These are phyloP conservation scores for Xerocomus brunneocitrinus DNA, from an alignment of 768 basidiomycete species.

Conservation along the genomic window DNA sequence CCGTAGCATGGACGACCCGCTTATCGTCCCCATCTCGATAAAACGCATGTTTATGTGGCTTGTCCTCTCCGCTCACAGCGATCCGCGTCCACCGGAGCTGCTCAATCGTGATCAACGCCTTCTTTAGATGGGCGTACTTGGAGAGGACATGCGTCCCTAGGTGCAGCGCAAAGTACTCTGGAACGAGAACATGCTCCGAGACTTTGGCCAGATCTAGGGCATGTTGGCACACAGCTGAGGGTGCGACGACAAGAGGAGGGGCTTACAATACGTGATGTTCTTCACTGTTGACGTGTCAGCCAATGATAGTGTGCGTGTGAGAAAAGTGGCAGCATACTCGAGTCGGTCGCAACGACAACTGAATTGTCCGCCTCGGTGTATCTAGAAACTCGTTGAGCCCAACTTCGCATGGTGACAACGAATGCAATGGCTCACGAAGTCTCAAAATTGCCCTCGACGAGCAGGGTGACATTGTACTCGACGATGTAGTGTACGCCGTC, in stretches of 20 bases:
- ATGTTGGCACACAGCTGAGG: background rate
- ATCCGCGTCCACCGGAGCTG: slow-evolving; percentile 85
- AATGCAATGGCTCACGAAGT: slow-evolving; percentile 46
- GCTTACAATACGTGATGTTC: slow-evolving; percentile 60
- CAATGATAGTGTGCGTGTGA: background rate
- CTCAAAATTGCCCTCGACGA: slow-evolving; percentile 84
- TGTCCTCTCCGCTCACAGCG: slow-evolving; percentile 38
- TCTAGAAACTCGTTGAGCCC: slow-evolving; percentile 34
- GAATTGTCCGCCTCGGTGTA: slow-evolving; percentile 89
- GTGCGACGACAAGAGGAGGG: background rate
- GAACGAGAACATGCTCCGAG: slow-evolving; percentile 79
- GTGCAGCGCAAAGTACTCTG: slow-evolving; percentile 85
- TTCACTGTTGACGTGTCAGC: slow-evolving; percentile 41
- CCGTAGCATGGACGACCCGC: slow-evolving; percentile 57
- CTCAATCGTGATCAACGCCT: slow-evolving; percentile 67
- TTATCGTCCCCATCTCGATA: slow-evolving; percentile 90
- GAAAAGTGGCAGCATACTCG: slow-evolving; percentile 48
- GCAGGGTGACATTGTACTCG: slow-evolving; percentile 76
- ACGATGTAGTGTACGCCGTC: slow-evolving; percentile 62
- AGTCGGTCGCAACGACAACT: slow-evolving; percentile 88
- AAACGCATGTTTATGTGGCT: slow-evolving; percentile 77
- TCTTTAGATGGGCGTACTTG: slow-evolving; percentile 72
- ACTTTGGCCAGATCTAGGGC: slow-evolving; percentile 74
- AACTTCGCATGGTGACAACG: background rate
- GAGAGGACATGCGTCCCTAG: slow-evolving; percentile 78